Evolutionary conservation across 2,329 filamentous ascomycete genomes (phyloP).

Genomic region (Pestalotiopsis sp.): DNA sequence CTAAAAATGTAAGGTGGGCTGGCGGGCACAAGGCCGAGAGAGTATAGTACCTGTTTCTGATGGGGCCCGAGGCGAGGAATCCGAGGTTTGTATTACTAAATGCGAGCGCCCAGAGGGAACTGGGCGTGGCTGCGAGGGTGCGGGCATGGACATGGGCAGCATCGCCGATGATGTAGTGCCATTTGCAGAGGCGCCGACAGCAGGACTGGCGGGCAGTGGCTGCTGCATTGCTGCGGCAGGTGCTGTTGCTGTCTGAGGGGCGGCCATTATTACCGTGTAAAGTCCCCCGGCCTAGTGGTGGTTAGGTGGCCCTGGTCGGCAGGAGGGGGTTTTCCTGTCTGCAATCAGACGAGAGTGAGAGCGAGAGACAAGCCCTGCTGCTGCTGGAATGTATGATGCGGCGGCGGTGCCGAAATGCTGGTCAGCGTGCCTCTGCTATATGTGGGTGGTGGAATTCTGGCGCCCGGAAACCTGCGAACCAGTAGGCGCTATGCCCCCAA

Average conservation of each 20-base stretch:
- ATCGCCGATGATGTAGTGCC: conserved; percentile 12
- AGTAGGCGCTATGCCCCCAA: conserved; percentile 8
- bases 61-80: neutral
- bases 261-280: conserved; percentile 13
- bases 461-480: conserved; percentile 10
- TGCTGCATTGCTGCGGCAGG: conserved; percentile 3
- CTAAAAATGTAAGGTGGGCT: conserved; percentile 3
- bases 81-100: conserved; percentile 6
- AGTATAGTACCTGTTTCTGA: conserved; percentile 13
- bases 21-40: neutral
- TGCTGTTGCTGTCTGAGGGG: conserved; percentile 7
- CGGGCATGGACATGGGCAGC: neutral
- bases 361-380: conserved; percentile 5
- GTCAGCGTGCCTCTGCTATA: neutral
- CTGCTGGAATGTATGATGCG: conserved; percentile 1
- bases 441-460: conserved; percentile 3
- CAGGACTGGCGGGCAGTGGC: neutral
- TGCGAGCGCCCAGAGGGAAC: neutral
- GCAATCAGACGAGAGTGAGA: neutral
- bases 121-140: neutral
- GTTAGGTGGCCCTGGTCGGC: neutral
- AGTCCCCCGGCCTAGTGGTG: neutral
- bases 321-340: neutral
- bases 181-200: neutral
- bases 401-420: conserved; percentile 8